Percentiles rank a stretch among this genome's conserved stretches.
These are phyloP conservation scores for Furcasterigmium sp. DNA, from an alignment of 2,329 filamentous ascomycete genomes.

Conservation along the genomic window DNA sequence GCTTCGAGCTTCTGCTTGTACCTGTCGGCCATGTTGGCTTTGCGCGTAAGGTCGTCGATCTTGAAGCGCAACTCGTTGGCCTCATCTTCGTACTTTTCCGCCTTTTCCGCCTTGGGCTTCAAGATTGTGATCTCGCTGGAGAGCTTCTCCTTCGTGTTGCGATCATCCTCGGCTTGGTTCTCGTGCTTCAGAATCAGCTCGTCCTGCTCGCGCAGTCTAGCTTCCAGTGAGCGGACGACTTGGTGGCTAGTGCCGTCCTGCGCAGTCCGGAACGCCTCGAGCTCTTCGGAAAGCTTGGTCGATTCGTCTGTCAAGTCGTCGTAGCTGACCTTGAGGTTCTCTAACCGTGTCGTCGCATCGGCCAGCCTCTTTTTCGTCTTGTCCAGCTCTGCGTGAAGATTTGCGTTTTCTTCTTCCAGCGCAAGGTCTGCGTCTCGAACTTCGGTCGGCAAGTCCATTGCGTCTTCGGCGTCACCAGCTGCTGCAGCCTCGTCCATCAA, in stretches of 20 bases:
- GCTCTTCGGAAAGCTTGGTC: constrained; percentile 49
- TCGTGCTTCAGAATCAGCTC: constrained; percentile 68
- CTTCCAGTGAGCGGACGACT: constrained; percentile 48
- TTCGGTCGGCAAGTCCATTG: constrained; percentile 32
- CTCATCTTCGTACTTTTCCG: constrained; percentile 51
- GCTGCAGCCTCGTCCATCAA: constrained; percentile 19
- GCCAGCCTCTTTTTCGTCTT: constrained; percentile 51
- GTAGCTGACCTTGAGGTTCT: constrained; percentile 55
- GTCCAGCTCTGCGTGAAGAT: constrained; percentile 45
- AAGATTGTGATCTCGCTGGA: constrained; percentile 43
- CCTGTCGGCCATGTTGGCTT: constrained; percentile 58
- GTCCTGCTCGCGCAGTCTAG: constrained; percentile 60
- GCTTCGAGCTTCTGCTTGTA: constrained; percentile 59
- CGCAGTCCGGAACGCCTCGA: constrained; percentile 44
- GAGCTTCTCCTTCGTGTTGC: constrained; percentile 37
- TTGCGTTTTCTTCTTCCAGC: constrained; percentile 50
- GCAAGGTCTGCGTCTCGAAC: constrained; percentile 49
- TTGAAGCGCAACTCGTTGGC: constrained; percentile 54
- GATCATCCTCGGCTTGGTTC: constrained; percentile 52
- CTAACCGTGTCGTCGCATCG: constrained; percentile 54
- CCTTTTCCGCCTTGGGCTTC: constrained; percentile 38
- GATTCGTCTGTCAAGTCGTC: constrained; percentile 62
- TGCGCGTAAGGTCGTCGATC: constrained; percentile 54
- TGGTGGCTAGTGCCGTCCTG: constrained; percentile 47
- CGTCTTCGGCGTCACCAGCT: constrained; percentile 23